Base-by-base conservation (phyloP, 768 basidiomycete species). In the Phlegmacium glaucopus region DNA sequence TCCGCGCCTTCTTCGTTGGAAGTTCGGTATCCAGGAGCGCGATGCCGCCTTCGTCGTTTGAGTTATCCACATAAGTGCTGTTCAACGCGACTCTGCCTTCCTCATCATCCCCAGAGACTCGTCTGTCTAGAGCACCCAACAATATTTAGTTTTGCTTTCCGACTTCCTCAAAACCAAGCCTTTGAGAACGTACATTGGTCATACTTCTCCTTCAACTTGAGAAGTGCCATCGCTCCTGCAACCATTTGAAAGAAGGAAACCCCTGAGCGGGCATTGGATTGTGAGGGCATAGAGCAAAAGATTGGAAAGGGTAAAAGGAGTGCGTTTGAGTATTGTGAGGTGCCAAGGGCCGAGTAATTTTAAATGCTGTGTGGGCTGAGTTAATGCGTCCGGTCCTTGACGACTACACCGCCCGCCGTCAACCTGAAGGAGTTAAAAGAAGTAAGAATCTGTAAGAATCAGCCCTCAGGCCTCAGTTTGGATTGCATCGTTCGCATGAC, bases 131-230 rank as follows among this genome's bases (percentile, higher is more conserved):
- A 44, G 15, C 32, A 6, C n/a, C 32, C 10, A 10, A 34, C 2
- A 34, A 3, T 34, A 11, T 10, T 34, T 34, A 34, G 9, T 18
- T 16, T n/a, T 27, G 8, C 26, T 4, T 15, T 40, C 39, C 6
- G 25, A 36, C 15, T 12, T 4, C 2, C 4, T n/a, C n/a, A 42
- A 15, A 16, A 42, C 11, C 16, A n/a, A n/a, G n/a, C n/a, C n/a
- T n/a, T n/a, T n/a, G 16, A 17, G 12, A n/a, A 66, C 72, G 50
- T 53, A 76, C 78, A 79, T 39, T 75, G 66, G 44, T 78, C 73
- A 56, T 61, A 72, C 32, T 66, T 55, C 46, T 75, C 69, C 58
- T 77, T 79, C 32, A 78, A 53, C 54, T 74, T 76, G 39, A 80
- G 64, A 22, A 71, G 68, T 13, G 70, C 58, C 72, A 76, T 76